Conservation (phyloP, 192 early-diverging fungal species). For the Mortierella claussenii region DNA sequence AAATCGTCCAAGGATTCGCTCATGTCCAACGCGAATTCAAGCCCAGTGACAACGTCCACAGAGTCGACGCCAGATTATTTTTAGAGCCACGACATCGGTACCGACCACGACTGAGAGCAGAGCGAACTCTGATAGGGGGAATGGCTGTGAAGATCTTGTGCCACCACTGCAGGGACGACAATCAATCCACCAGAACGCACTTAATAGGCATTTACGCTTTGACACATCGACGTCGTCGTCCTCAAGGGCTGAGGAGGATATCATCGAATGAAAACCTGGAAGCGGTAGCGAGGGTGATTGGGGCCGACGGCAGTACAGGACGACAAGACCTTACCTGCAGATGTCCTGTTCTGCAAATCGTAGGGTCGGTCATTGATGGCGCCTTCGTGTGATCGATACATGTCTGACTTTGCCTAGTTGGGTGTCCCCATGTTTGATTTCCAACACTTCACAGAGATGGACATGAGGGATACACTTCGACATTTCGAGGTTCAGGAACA, state of each 20-base stretch:
- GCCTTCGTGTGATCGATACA: slow-evolving; percentile 61
- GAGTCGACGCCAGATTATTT: slow-evolving; percentile 36
- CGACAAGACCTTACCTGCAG: slow-evolving; percentile 50
- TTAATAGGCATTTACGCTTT: slow-evolving; percentile 16
- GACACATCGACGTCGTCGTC: too few relatives aligned
- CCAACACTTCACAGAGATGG: slow-evolving; percentile 54
- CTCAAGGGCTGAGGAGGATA: slow-evolving; percentile 13
- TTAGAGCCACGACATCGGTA: slow-evolving; percentile 33
- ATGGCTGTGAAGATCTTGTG: slow-evolving; percentile 18
- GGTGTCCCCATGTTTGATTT: slow-evolving; percentile 61
- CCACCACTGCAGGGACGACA: slow-evolving; percentile 5
- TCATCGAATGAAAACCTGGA: too few relatives aligned
- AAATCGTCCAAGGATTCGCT: slow-evolving; percentile 34
- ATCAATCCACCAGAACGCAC: neutral
- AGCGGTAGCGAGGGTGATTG: too few relatives aligned
- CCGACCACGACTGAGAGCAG: slow-evolving; percentile 48
- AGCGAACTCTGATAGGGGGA: slow-evolving; percentile 31
- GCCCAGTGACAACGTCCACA: slow-evolving; percentile 21
- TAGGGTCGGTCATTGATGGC: slow-evolving; percentile 69
- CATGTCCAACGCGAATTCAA: too few relatives aligned
- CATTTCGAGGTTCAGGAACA: slow-evolving; percentile 45
- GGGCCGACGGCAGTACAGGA: neutral
- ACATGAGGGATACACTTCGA: slow-evolving; percentile 54
- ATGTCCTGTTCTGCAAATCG: slow-evolving; percentile 64
- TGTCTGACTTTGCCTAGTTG: slow-evolving; percentile 68